phyloP scores from a whole-genome alignment of 2,329 filamentous ascomycete species.

The Amauroascus niger region DNA sequence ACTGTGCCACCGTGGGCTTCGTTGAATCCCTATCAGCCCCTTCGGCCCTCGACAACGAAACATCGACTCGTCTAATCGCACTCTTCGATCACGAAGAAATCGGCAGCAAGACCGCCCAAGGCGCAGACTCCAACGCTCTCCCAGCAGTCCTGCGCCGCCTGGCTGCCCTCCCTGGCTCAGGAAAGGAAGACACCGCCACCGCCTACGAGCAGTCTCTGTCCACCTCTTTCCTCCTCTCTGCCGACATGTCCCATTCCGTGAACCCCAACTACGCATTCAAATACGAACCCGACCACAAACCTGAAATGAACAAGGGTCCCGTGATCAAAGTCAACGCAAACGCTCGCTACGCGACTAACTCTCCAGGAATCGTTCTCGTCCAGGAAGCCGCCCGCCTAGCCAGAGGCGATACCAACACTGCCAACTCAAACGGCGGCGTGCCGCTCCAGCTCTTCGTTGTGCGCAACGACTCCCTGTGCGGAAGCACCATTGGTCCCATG shows the following conservation, averaged over 20 bases:
- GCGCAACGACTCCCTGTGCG: constrained; percentile 87
- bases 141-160: constrained; percentile 79
- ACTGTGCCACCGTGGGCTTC: constrained; percentile 76
- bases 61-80: constrained; percentile 77
- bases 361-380: constrained; percentile 82
- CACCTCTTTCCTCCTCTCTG: constrained; percentile 85
- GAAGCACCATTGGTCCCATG: constrained; percentile 97
- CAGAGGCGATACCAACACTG: constrained; percentile 38
- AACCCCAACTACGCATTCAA: constrained; percentile 91
- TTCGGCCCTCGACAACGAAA: constrained; percentile 61
- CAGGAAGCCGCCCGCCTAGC: constrained; percentile 64
- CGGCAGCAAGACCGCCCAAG: constrained; percentile 82
- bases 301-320: constrained; percentile 90
- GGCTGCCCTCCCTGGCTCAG: constrained; percentile 61
- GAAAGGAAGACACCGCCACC: constrained; percentile 52
- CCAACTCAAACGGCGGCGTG: constrained; percentile 48
- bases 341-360: constrained; percentile 92
- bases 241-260: constrained; percentile 94
- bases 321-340: constrained; percentile 99
- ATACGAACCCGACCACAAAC: constrained; percentile 83
- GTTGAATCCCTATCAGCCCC: constrained; percentile 63
- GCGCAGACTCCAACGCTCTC: constrained; percentile 83
- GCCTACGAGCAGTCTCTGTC: constrained; percentile 89
- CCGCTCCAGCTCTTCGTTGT: constrained; percentile 94
- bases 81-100: constrained; percentile 99